Conservation (phyloP, 129 eudicot genomes). For the Erigeron canadensis region DNA sequence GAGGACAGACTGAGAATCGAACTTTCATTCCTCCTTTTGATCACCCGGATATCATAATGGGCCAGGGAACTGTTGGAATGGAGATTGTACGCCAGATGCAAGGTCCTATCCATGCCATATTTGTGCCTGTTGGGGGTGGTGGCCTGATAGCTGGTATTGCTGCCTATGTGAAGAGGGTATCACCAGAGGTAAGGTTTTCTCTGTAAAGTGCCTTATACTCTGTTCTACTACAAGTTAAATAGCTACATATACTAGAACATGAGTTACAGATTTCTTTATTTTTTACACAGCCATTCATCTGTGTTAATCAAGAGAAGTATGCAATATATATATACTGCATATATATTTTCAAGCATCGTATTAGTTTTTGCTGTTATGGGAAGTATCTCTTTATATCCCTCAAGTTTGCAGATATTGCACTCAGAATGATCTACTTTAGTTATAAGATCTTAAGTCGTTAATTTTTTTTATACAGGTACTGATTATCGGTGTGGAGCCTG, state of each 20-base stretch:
- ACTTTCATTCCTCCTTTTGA: constrained; percentile 95
- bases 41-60: constrained; percentile 86
- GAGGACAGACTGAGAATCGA: constrained; percentile 62
- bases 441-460: constrained; percentile 1
- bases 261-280: too few species aligned
- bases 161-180: constrained; percentile 86
- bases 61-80: constrained; percentile 97
- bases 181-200: constrained; percentile 54
- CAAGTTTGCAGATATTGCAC: constrained; percentile 6
- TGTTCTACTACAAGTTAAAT: not conserved
- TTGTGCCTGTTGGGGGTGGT: constrained; percentile 99
- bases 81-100: constrained; percentile 88
- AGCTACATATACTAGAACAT: not conserved
- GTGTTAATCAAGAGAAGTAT: too few species aligned
- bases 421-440: constrained; percentile 15
- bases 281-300: too few species aligned
- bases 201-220: not conserved
- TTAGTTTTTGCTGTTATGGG: not conserved
- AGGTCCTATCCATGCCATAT: constrained; percentile 85
- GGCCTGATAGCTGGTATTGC: constrained; percentile 99
- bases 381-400: not conserved
- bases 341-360: not conserved
- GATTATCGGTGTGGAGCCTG: constrained; percentile 97
- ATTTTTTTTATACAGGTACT: constrained; percentile 50
- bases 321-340: too few species aligned